phyloP scores from a whole-genome alignment of 1,139 yeast genomes.

The Yarrowia galli region DNA sequence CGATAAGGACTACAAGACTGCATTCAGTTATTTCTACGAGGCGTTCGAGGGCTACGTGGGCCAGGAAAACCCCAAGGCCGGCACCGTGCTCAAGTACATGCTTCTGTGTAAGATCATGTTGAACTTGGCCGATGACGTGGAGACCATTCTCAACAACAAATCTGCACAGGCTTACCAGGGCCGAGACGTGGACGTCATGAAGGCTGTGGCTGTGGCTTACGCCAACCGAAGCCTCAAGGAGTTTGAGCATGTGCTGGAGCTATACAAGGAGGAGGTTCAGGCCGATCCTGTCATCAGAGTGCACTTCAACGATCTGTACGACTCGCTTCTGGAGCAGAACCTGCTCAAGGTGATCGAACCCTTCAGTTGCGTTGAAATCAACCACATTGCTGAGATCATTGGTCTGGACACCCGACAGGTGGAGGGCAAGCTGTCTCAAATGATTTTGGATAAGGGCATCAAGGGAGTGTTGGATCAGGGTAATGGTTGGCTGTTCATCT shows the following conservation, averaged over 20 bases:
- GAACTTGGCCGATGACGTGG: slow-evolving; percentile 84
- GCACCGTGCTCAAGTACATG: slow-evolving; percentile 88
- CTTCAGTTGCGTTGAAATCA: slow-evolving; percentile 89
- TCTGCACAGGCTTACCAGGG: slow-evolving; percentile 83
- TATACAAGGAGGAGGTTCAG: slow-evolving; percentile 77
- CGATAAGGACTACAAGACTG: slow-evolving; percentile 95
- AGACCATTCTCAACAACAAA: slow-evolving; percentile 76
- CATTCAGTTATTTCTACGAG: slow-evolving; percentile 93
- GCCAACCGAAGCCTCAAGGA: slow-evolving; percentile 89
- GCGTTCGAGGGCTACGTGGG: slow-evolving; percentile 86
- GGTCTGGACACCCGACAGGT: slow-evolving; percentile 89
- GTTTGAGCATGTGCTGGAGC: slow-evolving; percentile 78
- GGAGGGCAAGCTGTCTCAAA: slow-evolving; percentile 93
- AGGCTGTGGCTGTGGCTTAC: slow-evolving; percentile 88
- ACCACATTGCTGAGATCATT: slow-evolving; percentile 85
- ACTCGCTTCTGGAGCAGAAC: slow-evolving; percentile 90
- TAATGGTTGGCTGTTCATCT: slow-evolving; percentile 94
- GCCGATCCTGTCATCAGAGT: slow-evolving; percentile 88
- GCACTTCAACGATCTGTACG: slow-evolving; percentile 92
- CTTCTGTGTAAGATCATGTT: slow-evolving; percentile 92
- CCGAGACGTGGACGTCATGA: slow-evolving; percentile 85
- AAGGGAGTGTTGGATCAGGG: slow-evolving; percentile 98
- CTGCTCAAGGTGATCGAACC: slow-evolving; percentile 95
- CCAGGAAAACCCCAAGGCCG: slow-evolving; percentile 62
- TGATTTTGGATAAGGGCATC: slow-evolving; percentile 93